Conservation (phyloP, 2,329 filamentous ascomycete species). For the Ophiostoma ulmi region DNA sequence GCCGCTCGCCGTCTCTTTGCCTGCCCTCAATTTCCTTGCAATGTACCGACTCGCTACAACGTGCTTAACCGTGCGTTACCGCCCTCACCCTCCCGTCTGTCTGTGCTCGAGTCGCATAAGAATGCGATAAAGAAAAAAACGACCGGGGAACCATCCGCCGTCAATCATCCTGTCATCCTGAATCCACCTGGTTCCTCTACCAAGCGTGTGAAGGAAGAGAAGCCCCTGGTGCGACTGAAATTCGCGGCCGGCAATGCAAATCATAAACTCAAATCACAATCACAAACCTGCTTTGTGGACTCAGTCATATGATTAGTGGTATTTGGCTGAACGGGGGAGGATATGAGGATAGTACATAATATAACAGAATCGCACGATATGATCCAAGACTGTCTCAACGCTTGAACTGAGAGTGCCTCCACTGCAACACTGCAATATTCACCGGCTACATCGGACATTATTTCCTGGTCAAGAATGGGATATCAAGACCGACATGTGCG, state of each 20-base stretch:
- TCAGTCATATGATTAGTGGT: not conserved
- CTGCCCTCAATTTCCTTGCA: too few relatives aligned
- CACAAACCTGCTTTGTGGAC: not conserved
- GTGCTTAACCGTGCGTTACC: not conserved
- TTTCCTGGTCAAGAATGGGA: not conserved
- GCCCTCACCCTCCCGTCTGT: not conserved
- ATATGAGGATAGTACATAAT: too few relatives aligned
- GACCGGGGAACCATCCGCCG: conserved; percentile 2
- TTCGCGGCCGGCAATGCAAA: not conserved
- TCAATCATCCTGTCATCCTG: not conserved
- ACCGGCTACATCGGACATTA: not conserved
- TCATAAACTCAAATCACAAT: conserved; percentile 8
- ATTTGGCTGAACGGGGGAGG: not conserved
- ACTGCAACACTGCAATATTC: not conserved
- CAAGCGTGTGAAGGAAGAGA: not conserved
- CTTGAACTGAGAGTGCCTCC: not conserved
- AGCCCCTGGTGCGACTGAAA: not conserved
- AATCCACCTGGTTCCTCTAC: not conserved
- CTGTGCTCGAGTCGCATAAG: conserved; percentile 8
- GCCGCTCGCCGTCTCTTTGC: not conserved
- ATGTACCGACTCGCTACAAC: not conserved
- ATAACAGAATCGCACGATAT: too few relatives aligned
- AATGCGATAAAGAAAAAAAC: conserved; percentile 3
- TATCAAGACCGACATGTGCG: not conserved
- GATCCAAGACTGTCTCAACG: conserved; percentile 7